A percentile compares a stretch with the other conserved stretches of the same genome.
Conservation (phyloP, 495 filamentous ascomycete genomes). For the Evernia prunastri region DNA sequence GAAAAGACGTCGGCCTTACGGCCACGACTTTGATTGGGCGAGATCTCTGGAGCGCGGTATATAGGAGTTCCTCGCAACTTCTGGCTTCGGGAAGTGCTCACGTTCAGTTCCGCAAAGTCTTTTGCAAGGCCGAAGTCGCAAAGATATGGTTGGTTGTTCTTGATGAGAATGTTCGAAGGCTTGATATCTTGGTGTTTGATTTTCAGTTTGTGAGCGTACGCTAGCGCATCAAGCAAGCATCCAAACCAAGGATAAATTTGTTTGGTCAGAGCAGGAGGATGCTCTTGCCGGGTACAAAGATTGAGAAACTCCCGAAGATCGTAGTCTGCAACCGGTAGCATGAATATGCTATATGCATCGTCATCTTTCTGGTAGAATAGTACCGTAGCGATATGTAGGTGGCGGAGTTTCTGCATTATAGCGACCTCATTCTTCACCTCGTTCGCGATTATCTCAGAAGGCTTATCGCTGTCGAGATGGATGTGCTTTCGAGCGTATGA, state of each 20-base stretch:
- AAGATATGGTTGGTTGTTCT: conserved; percentile 51
- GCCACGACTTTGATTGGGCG: neutral
- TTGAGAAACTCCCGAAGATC: conserved; percentile 4
- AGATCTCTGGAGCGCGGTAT: conserved; percentile 87
- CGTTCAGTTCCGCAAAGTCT: conserved; percentile 73
- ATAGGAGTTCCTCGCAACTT: conserved; percentile 76
- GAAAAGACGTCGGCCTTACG: conserved; percentile 19
- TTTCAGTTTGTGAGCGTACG: conserved; percentile 73
- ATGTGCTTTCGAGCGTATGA: conserved; percentile 20
- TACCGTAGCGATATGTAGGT: conserved; percentile 34
- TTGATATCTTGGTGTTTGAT: conserved; percentile 96
- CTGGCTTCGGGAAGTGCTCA: conserved; percentile 70
- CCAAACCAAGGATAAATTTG: conserved; percentile 13
- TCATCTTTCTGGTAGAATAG: conserved; percentile 8
- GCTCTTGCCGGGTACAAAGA: neutral
- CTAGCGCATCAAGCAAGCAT: conserved; percentile 55
- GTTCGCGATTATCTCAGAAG: conserved; percentile 57
- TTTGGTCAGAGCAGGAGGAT: neutral
- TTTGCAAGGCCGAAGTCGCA: conserved; percentile 94
- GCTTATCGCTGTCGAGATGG: neutral
- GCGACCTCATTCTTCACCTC: conserved; percentile 94
- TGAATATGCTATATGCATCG: conserved; percentile 11
- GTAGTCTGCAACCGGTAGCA: conserved; percentile 15
- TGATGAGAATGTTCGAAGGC: conserved; percentile 88
- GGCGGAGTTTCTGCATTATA: conserved; percentile 76